Percentiles rank a stretch among this genome's conserved stretches.
phyloP scores from a whole-genome alignment of 1,139 yeast species.

The Kodamaea fungicola region DNA sequence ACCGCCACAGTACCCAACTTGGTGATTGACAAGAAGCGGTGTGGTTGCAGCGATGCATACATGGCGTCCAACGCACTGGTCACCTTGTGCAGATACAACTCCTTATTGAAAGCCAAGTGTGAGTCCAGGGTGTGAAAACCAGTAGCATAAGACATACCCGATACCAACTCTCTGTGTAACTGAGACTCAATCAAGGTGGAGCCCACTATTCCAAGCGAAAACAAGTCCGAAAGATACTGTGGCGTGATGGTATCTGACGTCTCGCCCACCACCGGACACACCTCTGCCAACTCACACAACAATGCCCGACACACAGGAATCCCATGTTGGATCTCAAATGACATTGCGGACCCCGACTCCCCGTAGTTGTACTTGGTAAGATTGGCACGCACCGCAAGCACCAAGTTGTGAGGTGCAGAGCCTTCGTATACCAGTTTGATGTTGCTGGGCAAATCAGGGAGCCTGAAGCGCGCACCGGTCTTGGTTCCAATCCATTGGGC shows the following conservation, averaged over 20 bases:
- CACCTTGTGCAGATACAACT: conserved; percentile 25
- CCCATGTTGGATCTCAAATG: conserved; percentile 38
- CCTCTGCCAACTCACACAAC: conserved; percentile 31
- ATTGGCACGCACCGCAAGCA: conserved; percentile 28
- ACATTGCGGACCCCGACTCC: conserved; percentile 18
- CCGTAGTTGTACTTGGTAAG: conserved; percentile 21
- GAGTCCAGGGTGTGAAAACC: conserved; percentile 34
- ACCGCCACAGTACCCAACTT: conserved; percentile 44
- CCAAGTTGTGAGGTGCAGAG: conserved; percentile 7
- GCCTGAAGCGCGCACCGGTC: conserved; percentile 15
- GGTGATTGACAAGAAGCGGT: conserved; percentile 42
- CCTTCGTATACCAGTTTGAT: conserved; percentile 11
- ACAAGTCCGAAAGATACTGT: conserved; percentile 44
- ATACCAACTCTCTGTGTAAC: conserved; percentile 42
- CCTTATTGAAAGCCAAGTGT: conserved; percentile 17
- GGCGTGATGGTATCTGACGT: conserved; percentile 45
- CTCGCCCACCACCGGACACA: conserved; percentile 39
- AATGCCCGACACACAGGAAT: conserved; percentile 38
- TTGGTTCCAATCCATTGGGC: conserved; percentile 38
- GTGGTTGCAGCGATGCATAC: conserved; percentile 36
- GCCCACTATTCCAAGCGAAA: conserved; percentile 35
- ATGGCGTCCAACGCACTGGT: conserved; percentile 39
- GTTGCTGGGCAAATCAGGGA: conserved; percentile 11
- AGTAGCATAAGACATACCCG: conserved; percentile 44
- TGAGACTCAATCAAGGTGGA: conserved; percentile 40